Base-by-base conservation (phyloP, 768 basidiomycete species). In the Hygrocybe punicea region DNA sequence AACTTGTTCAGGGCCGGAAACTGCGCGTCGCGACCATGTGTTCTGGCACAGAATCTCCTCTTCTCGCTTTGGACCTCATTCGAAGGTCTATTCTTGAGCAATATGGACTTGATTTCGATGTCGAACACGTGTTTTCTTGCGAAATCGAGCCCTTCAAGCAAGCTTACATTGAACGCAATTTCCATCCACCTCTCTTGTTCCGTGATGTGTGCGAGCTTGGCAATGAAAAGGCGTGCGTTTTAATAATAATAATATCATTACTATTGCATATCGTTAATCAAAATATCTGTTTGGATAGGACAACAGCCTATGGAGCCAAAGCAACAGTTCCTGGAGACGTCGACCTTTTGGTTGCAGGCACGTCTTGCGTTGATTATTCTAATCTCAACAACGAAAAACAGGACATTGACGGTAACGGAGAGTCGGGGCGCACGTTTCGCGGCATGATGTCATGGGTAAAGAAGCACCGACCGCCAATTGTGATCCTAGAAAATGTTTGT, bases 131-230 rank as follows among this genome's bases (percentile, higher is more conserved):
- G 44, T 96, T 97, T 73, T 96, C 93, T 1, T 97, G 93, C 71
- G 93, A 97, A 73, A 96, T 97, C 55, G 94, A 94, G 67, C 93
- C 94, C 3, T 96, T 93, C 80, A 95, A 97, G 73, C 94, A 95
- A 68, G 95, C 94, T 0, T 97, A 98, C 67, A 98, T 98, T 60
- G 95, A 98, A 67, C 82, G 95, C 33, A 98, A 98, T 70, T 98
- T 98, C 68, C 83, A 87, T 39, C 95, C 95, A 21, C 93, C 94
- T 11, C 71, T 96, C 24, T 78, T 98, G 34, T 98, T 97, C 71
- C 84, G 95, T 48, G 95, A 98, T 67, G 94, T 98, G 16, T 93
- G 90, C 56, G 94, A 97, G 66, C 80, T 98, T 16, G 90, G 89
- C 5, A 81, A 85, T 19, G 71, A 75, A 44, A 81, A 89, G 73